Percentiles rank a stretch among this genome's conserved stretches.
phyloP scores from a whole-genome alignment of 1,284 basidiomycete genomes.

The Pholiota adiposa region DNA sequence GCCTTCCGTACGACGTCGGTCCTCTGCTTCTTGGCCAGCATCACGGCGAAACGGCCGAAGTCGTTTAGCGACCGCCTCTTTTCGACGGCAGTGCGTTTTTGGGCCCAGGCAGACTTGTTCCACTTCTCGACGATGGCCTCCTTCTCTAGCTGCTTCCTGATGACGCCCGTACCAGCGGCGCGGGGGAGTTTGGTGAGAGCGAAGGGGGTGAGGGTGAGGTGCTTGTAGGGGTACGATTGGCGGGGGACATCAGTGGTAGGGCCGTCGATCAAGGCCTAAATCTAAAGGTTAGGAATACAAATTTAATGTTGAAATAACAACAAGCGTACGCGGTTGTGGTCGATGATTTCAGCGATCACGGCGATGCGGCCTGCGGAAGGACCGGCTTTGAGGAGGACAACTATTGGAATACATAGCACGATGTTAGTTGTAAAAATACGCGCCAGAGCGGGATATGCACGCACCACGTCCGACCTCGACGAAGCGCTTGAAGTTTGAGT shows the following conservation, averaged over 20 bases:
- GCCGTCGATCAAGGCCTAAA: constrained; percentile 93
- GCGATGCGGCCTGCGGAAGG: constrained; percentile 90
- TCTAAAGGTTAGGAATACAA: neutral
- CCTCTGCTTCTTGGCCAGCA: constrained; percentile 79
- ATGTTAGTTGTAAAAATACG: constrained; percentile 8
- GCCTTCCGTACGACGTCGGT: constrained; percentile 73
- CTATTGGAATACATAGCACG: constrained; percentile 40
- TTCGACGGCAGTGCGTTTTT: constrained; percentile 83
- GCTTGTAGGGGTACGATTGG: constrained; percentile 90
- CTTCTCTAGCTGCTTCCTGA: constrained; percentile 91
- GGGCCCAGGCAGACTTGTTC: constrained; percentile 87
- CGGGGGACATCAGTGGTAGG: constrained; percentile 91
- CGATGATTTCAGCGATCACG: constrained; percentile 96
- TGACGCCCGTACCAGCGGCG: constrained; percentile 78
- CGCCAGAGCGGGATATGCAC: neutral
- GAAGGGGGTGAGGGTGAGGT: constrained; percentile 91
- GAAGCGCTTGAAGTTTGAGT: constrained; percentile 95
- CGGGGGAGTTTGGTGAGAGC: constrained; percentile 88
- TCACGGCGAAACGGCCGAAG: constrained; percentile 86
- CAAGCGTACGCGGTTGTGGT: constrained; percentile 92
- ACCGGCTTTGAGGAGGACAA: constrained; percentile 94
- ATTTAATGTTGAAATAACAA: neutral
- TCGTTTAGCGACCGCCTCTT: constrained; percentile 84
- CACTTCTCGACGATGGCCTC: constrained; percentile 80
- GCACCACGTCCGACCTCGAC: constrained; percentile 95